Evolutionary conservation across 106 monocot species (phyloP), one percentile per base, ranked within the genome.

Genomic region (Gastrodia elata): DNA sequence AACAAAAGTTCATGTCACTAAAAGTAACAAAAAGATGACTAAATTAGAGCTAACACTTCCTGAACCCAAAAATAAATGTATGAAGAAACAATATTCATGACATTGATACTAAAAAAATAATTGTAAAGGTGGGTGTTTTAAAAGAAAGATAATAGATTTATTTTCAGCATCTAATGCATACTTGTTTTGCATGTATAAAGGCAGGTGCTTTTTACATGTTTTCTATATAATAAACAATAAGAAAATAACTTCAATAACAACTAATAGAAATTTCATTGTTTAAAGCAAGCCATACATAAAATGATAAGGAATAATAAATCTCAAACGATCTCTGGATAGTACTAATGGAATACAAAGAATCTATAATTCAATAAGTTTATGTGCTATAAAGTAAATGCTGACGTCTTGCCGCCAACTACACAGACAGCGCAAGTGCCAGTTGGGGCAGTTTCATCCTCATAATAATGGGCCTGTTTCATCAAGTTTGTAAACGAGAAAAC

Each of bases 351-450:
- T 52, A n/a, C 22, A 52, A 52, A 52, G n/a, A 52, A 52, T 13
- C 10, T 10, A 52, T n/a, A n/a, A n/a, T 7, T 22, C 6, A 33
- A 1, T 18, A 67, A 35, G 18, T 38, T 67, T 36, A 33, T 67
- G 6, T 18, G n/a, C n/a, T n/a, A n/a, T 32, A 35, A 26, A 69
- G 22, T 41, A 8, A 56, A 44, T 44, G 68, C 80, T 41, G 39
- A 92, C 96, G 92, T 92, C 84, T 92, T 90, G 71, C 89, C 90
- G 73, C 89, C 92, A 70, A 88, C 86, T 77, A 96, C 85, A 78
- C 9, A 40, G 40, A 8, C 40, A 40, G 40, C 40, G 6, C 40
- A 40, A 5, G 40, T 40, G 9, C 4, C 40, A 40, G 4, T 40
- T 40, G 40, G 4, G 4, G 4, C 4, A 4, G 9, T 5, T 40